phyloP scores from a whole-genome alignment of 2,329 filamentous ascomycete genomes.

The Boeremia exigua region DNA sequence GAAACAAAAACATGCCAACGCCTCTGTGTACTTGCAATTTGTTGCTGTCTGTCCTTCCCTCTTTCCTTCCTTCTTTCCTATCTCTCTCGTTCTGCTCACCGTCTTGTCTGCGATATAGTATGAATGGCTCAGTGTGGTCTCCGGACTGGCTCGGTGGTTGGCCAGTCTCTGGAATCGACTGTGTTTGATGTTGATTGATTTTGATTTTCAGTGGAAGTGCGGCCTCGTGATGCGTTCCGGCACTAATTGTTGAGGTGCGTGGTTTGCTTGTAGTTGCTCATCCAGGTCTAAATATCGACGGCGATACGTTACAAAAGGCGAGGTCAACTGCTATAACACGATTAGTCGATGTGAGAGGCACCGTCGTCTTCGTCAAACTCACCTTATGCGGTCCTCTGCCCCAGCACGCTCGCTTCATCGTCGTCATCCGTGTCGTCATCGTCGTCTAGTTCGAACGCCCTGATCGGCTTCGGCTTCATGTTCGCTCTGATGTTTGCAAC shows the following conservation, averaged over 20 bases:
- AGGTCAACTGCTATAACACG: no score
- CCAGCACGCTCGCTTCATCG: constrained; percentile 5
- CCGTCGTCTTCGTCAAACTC: not conserved
- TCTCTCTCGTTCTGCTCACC: no score
- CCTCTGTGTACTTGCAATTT: no score
- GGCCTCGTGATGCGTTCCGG: no score
- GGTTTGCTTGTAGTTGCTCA: no score
- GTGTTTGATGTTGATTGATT: not conserved
- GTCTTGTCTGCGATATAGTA: not conserved
- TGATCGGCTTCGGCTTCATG: constrained; percentile 43
- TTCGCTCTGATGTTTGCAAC: constrained; percentile 28
- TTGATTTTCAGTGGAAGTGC: not conserved
- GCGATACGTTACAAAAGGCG: no score
- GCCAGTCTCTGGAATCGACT: not conserved
- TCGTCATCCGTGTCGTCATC: constrained; percentile 21
- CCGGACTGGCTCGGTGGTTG: not conserved
- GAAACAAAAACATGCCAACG: no score
- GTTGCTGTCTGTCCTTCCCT: no score
- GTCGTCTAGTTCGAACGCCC: constrained; percentile 10
- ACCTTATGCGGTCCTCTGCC: not conserved
- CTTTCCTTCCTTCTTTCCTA: no score
- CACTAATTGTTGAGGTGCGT: not conserved
- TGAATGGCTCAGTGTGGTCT: not conserved
- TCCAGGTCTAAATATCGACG: no score
- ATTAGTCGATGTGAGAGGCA: no score